These are phyloP conservation scores for Kuraishia molischiana DNA, from an alignment of 805 yeast species.

Conservation along the genomic window DNA sequence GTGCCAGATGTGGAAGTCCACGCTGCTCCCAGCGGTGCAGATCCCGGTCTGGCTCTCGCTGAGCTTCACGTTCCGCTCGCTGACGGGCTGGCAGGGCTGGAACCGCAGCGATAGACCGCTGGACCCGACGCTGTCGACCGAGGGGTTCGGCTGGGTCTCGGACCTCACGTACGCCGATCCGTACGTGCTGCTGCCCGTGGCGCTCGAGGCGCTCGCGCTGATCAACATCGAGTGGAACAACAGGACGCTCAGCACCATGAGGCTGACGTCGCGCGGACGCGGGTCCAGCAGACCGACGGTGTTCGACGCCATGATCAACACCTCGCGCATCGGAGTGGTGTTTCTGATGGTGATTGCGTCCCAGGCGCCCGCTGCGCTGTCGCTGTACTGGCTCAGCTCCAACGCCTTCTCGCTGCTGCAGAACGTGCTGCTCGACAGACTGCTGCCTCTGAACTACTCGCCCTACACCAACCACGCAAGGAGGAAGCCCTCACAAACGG, in stretches of 20 bases:
- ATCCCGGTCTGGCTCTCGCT: slow-evolving; percentile 81
- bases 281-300: slow-evolving; percentile 42
- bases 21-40: slow-evolving; percentile 68
- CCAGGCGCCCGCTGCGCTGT: slow-evolving; percentile 77
- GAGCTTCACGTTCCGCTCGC: slow-evolving; percentile 63
- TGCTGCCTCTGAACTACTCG: slow-evolving; percentile 47
- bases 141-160: slow-evolving; percentile 51
- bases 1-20: slow-evolving; percentile 76
- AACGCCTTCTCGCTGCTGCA: slow-evolving; percentile 70
- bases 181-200: slow-evolving; percentile 53
- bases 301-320: slow-evolving; percentile 54
- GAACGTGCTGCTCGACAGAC: slow-evolving; percentile 58
- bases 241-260: slow-evolving; percentile 46
- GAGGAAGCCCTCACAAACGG: neutral
- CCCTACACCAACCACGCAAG: slow-evolving; percentile 24
- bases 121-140: slow-evolving; percentile 38
- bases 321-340: slow-evolving; percentile 67
- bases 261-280: slow-evolving; percentile 27
- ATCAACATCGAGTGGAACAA: slow-evolving; percentile 80
- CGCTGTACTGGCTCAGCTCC: slow-evolving; percentile 87
- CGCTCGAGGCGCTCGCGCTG: slow-evolving; percentile 61
- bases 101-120: slow-evolving; percentile 29
- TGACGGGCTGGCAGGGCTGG: slow-evolving; percentile 53
- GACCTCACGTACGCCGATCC: slow-evolving; percentile 57
- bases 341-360: slow-evolving; percentile 77